A percentile compares a stretch with the other conserved stretches of the same genome.
Conservation (phyloP, 2,329 filamentous ascomycete species). For the Penicillium hesseltinei region DNA sequence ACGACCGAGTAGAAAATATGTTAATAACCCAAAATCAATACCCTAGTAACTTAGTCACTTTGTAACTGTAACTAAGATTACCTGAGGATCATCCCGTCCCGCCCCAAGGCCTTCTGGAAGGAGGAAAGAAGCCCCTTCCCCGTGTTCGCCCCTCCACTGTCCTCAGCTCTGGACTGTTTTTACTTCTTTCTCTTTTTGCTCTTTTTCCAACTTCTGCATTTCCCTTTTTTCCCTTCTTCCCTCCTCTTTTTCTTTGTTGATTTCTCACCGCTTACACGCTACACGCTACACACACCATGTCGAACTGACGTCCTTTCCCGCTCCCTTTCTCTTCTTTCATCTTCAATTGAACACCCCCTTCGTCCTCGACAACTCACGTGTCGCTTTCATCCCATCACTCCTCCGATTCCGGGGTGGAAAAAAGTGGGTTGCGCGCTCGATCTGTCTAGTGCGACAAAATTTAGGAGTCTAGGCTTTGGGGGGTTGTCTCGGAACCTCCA, state of each 20-base stretch:
- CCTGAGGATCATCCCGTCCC: constrained; percentile 25
- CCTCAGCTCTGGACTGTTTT: neutral
- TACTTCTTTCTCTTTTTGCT: neutral
- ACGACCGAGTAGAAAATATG: neutral
- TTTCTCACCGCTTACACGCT: constrained; percentile 1
- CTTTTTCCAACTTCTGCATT: constrained; percentile 12
- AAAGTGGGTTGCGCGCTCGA: constrained; percentile 7
- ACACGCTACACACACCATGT: constrained; percentile 7
- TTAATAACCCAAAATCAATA: neutral
- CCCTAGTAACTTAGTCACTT: neutral
- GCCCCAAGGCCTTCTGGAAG: constrained; percentile 26
- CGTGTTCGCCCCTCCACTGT: constrained; percentile 22
- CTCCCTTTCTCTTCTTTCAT: constrained; percentile 1
- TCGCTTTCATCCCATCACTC: neutral
- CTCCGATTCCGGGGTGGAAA: neutral
- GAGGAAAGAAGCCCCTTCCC: constrained; percentile 25
- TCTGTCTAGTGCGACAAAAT: constrained; percentile 1
- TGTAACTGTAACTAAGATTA: constrained; percentile 3
- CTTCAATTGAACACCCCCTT: constrained; percentile 7
- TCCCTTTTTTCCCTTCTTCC: neutral
- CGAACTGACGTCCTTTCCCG: constrained; percentile 16
- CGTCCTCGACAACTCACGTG: constrained; percentile 7
- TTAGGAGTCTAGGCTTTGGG: constrained; percentile 7
- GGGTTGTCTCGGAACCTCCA: constrained; percentile 23
- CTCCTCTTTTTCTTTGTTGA: constrained; percentile 6